Percentiles rank a stretch among this genome's conserved stretches.
phyloP scores from a whole-genome alignment of 1,284 basidiomycete species.

The Microbotryum silenes-acaulis region DNA sequence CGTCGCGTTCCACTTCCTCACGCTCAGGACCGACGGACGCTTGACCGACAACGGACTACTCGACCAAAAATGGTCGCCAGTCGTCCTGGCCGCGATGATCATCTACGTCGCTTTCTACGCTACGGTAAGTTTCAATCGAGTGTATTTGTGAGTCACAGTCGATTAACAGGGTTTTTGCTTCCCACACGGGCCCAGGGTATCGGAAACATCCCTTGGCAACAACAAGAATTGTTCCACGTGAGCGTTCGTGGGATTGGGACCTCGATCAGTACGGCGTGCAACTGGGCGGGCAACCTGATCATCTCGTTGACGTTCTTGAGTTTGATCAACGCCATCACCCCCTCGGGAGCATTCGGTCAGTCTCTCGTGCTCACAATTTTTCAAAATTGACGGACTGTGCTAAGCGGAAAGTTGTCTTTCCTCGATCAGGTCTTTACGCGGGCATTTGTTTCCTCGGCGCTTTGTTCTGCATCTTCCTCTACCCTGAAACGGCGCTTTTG shows the following conservation, averaged over 20 bases:
- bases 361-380: neutral
- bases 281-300: conserved; percentile 70
- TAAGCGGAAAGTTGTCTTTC: no score
- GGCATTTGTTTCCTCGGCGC: conserved; percentile 63
- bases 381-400: no score
- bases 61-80: conserved; percentile 55
- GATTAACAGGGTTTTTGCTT: neutral
- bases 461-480: conserved; percentile 60
- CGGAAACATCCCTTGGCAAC: conserved; percentile 54
- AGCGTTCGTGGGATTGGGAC: conserved; percentile 68
- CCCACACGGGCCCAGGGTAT: neutral
- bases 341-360: conserved; percentile 66
- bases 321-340: conserved; percentile 65
- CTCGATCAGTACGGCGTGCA: conserved; percentile 67
- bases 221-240: conserved; percentile 65
- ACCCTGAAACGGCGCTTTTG: conserved; percentile 65
- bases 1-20: conserved; percentile 66
- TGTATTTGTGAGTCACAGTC: conserved; percentile 43
- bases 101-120: conserved; percentile 75
- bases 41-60: conserved; percentile 58
- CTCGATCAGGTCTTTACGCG: conserved; percentile 56
- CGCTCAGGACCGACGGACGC: conserved; percentile 56
- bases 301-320: conserved; percentile 65
- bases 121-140: neutral
- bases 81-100: conserved; percentile 71